Evolutionary conservation across 108 stramenopile genomes (phyloP).

Genomic region (Fragilariopsis cylindrus): DNA sequence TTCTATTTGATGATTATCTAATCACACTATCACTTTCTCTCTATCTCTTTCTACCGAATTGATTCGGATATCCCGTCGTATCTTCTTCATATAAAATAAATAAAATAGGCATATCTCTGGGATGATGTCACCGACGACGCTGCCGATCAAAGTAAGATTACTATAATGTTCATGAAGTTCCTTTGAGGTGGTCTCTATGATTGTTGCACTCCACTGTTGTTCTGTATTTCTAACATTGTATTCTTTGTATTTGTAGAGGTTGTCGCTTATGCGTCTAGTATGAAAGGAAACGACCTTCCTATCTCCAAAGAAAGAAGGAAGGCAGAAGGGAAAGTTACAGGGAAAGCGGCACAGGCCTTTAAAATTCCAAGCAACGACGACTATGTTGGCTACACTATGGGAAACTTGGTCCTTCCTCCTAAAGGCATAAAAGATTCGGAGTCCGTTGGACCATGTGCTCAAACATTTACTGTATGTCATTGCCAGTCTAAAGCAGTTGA

Average conservation of each 20-base stretch:
- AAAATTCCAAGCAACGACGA: slow-evolving; percentile 61
- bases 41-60: no score
- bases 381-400: slow-evolving; percentile 87
- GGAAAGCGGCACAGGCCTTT: slow-evolving; percentile 85
- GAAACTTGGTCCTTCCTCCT: slow-evolving; percentile 82
- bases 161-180: neutral
- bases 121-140: slow-evolving; percentile 55
- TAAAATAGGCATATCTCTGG: slow-evolving; percentile 55
- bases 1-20: no score
- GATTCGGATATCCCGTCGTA: no score
- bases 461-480: slow-evolving; percentile 84
- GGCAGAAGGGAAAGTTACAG: slow-evolving; percentile 71
- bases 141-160: slow-evolving; percentile 53
- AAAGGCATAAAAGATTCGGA: slow-evolving; percentile 90
- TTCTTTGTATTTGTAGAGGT: slow-evolving; percentile 43
- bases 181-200: neutral
- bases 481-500: slow-evolving; percentile 81
- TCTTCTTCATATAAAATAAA: no score
- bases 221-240: neutral
- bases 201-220: neutral
- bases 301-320: slow-evolving; percentile 48
- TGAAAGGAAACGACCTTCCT: slow-evolving; percentile 60
- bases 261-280: slow-evolving; percentile 52
- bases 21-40: no score
- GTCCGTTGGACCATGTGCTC: slow-evolving; percentile 80